Conservation (phyloP, 345 rosid species). For the Eucalyptus coolabah region DNA sequence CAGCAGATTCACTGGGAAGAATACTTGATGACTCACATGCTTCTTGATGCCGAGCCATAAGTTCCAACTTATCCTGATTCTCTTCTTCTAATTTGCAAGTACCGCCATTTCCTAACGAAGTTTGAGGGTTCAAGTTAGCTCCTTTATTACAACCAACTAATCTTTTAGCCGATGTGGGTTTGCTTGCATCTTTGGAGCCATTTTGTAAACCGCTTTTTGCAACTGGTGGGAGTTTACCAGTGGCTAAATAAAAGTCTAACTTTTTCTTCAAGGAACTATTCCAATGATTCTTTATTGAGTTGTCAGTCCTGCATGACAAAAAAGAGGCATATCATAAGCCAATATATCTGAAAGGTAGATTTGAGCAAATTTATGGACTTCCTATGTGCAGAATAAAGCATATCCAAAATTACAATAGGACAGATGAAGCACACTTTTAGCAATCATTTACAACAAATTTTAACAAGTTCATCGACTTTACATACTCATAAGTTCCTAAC, state of each 20-base stretch:
- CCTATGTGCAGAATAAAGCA: not conserved
- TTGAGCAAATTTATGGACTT: not conserved
- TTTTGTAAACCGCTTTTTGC: slow-evolving; percentile 32
- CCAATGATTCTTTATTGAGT: slow-evolving; percentile 97
- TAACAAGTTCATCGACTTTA: not conserved
- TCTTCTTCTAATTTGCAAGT: slow-evolving; percentile 31
- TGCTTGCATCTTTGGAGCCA: slow-evolving; percentile 17
- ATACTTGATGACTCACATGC: slow-evolving; percentile 28
- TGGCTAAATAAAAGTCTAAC: slow-evolving; percentile 54
- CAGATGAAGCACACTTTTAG: not conserved
- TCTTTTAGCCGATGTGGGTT: slow-evolving; percentile 8
- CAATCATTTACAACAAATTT: not conserved
- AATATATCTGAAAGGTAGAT: not conserved
- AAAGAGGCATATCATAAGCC: not conserved
- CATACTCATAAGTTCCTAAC: not conserved
- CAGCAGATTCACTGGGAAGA: slow-evolving; percentile 27
- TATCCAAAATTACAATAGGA: not conserved
- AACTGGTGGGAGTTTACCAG: slow-evolving; percentile 62
- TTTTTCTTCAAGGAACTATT: slow-evolving; percentile 97
- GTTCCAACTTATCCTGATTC: slow-evolving; percentile 29
- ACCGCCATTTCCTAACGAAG: slow-evolving; percentile 33
- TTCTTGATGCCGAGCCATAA: slow-evolving; percentile 20
- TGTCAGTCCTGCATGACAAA: slow-evolving; percentile 62
- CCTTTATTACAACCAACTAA: slow-evolving; percentile 17
- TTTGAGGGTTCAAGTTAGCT: slow-evolving; percentile 37